These are phyloP conservation scores for Dactylellina sp. DNA, from an alignment of 2,329 filamentous ascomycete species.

Conservation along the genomic window DNA sequence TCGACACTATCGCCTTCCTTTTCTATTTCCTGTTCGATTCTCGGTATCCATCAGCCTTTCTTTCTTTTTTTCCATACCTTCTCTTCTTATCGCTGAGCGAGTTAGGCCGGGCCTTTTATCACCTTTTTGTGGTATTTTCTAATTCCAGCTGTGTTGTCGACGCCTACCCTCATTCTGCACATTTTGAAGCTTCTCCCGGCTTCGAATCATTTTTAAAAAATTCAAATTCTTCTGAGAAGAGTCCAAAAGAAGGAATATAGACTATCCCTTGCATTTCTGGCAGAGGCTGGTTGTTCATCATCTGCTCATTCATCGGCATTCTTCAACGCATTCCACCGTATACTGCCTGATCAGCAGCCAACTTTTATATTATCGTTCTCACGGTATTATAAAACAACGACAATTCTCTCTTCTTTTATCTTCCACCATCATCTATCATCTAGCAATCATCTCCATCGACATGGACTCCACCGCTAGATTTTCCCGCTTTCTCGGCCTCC, in stretches of 20 bases:
- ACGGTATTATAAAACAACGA: constrained; percentile 12
- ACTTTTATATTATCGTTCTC: neutral
- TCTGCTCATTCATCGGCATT: constrained; percentile 27
- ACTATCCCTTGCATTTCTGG: neutral
- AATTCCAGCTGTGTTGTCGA: constrained; percentile 29
- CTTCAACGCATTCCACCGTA: constrained; percentile 30
- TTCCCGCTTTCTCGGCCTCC: constrained; percentile 44
- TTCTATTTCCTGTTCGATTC: constrained; percentile 3
- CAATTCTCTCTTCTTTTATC: constrained; percentile 7
- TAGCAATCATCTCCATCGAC: neutral
- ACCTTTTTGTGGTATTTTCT: constrained; percentile 20
- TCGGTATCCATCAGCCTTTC: constrained; percentile 8
- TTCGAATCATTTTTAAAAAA: neutral
- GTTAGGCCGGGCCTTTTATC: constrained; percentile 16
- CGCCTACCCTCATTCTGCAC: constrained; percentile 4
- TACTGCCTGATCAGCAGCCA: constrained; percentile 12
- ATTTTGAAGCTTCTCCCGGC: neutral
- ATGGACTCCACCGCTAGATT: constrained; percentile 35
- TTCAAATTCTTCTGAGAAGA: neutral
- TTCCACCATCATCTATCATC: neutral
- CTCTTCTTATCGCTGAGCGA: constrained; percentile 17
- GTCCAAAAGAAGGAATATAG: neutral
- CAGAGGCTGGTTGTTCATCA: constrained; percentile 6
- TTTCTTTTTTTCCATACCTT: constrained; percentile 6
- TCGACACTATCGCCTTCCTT: constrained; percentile 6